Percentiles rank a stretch among this genome's conserved stretches.
phyloP scores from a whole-genome alignment of 2,329 filamentous ascomycete genomes.

The Fusarium chlamydosporum region DNA sequence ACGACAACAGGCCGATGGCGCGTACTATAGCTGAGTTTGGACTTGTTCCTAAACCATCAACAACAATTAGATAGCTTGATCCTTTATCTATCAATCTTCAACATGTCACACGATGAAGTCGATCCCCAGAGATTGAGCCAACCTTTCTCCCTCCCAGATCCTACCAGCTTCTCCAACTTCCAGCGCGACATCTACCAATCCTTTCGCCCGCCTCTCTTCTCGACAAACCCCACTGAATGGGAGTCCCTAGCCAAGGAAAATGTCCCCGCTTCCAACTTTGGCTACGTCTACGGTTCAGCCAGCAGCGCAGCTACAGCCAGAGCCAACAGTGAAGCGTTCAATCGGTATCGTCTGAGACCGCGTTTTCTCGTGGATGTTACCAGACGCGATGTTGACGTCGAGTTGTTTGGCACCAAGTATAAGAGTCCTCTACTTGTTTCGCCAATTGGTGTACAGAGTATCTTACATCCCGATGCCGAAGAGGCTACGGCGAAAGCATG shows the following conservation, averaged over 20 bases:
- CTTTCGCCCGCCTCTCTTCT: constrained; percentile 41
- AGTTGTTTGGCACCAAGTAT: constrained; percentile 67
- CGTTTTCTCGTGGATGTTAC: constrained; percentile 63
- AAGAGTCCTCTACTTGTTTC: constrained; percentile 69
- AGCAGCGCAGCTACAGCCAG: constrained; percentile 73
- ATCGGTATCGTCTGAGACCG: constrained; percentile 66
- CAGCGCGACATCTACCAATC: constrained; percentile 48
- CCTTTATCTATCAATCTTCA: fast-evolving
- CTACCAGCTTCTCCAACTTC: constrained; percentile 39
- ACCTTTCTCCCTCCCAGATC: constrained; percentile 33
- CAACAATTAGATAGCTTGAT: not conserved
- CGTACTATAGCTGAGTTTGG: not conserved
- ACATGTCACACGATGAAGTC: constrained; percentile 11
- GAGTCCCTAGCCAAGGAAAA: constrained; percentile 40
- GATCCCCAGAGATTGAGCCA: constrained; percentile 25
- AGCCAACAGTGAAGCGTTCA: constrained; percentile 70
- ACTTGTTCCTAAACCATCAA: fast-evolving
- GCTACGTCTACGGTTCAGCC: constrained; percentile 74
- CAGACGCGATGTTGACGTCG: constrained; percentile 64
- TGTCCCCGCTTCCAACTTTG: constrained; percentile 57
- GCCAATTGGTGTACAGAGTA: constrained; percentile 77
- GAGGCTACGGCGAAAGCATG: constrained; percentile 74
- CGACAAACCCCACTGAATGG: constrained; percentile 44
- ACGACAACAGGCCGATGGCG: not conserved
- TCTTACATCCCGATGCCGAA: constrained; percentile 77